These are phyloP conservation scores for Cyclostephanos tholiformis DNA, from an alignment of 108 stramenopile genomes.

Conservation along the genomic window DNA sequence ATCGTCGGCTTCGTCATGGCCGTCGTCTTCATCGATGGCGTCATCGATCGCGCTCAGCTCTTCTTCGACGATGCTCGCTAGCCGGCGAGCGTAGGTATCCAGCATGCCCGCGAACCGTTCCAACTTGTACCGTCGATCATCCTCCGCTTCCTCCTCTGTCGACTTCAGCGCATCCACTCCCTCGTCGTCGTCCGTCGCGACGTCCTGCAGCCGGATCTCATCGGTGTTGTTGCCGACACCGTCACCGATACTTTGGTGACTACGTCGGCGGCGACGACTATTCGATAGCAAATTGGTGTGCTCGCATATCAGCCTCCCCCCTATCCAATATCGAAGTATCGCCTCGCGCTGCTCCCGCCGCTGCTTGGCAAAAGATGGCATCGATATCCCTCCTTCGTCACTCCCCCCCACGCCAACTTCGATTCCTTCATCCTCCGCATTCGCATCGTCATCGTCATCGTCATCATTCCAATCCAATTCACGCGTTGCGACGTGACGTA, in stretches of 20 bases:
- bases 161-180: neutral
- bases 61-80: slow-evolving; percentile 58
- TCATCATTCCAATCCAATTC: slow-evolving; percentile 22
- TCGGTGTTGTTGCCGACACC: slow-evolving; percentile 10
- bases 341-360: neutral
- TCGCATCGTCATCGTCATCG: no score
- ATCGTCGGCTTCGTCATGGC: neutral
- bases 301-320: slow-evolving; percentile 55
- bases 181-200: neutral
- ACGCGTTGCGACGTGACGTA: slow-evolving; percentile 12
- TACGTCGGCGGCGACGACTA: slow-evolving; percentile 2
- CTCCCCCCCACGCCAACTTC: slow-evolving; percentile 10
- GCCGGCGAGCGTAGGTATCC: slow-evolving; percentile 53
- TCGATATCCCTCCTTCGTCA: neutral
- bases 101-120: slow-evolving; percentile 35
- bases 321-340: slow-evolving; percentile 48
- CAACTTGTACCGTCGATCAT: slow-evolving; percentile 18
- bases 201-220: neutral
- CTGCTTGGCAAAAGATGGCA: neutral
- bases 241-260: slow-evolving; percentile 4
- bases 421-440: slow-evolving; percentile 16
- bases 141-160: slow-evolving; percentile 5
- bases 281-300: slow-evolving; percentile 48
- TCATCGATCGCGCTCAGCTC: slow-evolving; percentile 35
- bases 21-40: no score